Evolutionary conservation across 129 eudicot species (phyloP), one percentile per base, ranked within the genome.

Genomic region (Tagetes patula): DNA sequence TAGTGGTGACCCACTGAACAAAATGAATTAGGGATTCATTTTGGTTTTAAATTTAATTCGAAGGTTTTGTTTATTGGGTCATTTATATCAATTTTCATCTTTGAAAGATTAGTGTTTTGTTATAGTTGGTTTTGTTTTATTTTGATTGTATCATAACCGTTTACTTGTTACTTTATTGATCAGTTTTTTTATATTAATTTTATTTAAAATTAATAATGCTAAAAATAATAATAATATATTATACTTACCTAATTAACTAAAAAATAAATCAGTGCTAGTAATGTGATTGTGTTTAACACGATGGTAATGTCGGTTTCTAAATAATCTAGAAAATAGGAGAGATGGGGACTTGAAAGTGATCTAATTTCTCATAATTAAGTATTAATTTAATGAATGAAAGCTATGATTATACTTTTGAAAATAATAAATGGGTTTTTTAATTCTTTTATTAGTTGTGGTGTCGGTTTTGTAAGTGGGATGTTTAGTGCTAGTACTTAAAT

Each of bases 1-100:
- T 14, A 69, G 75, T 61, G 67, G 74, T 69, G 70, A 77, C 75
- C 61, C 81, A 60, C 52, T 34, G 63, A 69, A 59, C 70, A 34
- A 36, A 67, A 76, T n/a, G 74, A 58, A 42, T 54, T 59, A 14
- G 32, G 65, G 65, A 10, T 59, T 59, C 32, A 10, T 27, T 31
- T 37, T 30, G 63, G 6, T 9, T 33, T 59, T 32, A 20, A 20
- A 20, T 20, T 20, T 20, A 20, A 20, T 20, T 20, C 27, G 27
- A 20, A 20, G 27, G 27, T 20, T 20, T 20, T 20, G 27, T 20
- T 20, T 20, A 20, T 20, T 20, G 27, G 27, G 27, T 20, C 27
- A 20, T 20, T 20, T 20, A 20, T 20, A 20, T 20, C 27, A 20
- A 20, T 20, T 20, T 20, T 20, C 27, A 20, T 20, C 27, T 20